Conservation (phyloP, 352 stramenopile species). For the Globisporangium spiculum region DNA sequence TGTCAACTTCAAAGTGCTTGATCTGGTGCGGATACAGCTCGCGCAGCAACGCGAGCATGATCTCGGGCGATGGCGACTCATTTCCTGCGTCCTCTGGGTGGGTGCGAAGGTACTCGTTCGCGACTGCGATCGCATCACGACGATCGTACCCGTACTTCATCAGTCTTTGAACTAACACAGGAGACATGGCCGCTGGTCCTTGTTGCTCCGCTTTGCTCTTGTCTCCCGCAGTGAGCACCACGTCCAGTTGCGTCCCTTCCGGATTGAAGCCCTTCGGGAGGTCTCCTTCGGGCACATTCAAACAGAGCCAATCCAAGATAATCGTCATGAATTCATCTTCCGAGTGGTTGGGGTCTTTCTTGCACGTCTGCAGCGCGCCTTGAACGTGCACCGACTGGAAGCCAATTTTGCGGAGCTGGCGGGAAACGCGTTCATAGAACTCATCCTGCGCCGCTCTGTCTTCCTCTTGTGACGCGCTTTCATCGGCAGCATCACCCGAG, state of each 20-base stretch:
- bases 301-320: constrained; percentile 79
- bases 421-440: constrained; percentile 21
- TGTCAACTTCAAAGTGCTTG: constrained; percentile 32
- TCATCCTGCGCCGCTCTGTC: constrained; percentile 19
- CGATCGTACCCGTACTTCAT: constrained; percentile 82
- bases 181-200: constrained; percentile 19
- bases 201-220: constrained; percentile 9
- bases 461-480: constrained; percentile 3
- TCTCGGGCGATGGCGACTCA: constrained; percentile 35
- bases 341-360: constrained; percentile 22
- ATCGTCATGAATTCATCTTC: constrained; percentile 36
- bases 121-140: constrained; percentile 39
- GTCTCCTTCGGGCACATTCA: constrained; percentile 72
- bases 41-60: constrained; percentile 38
- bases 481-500: constrained; percentile 16
- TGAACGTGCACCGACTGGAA: constrained; percentile 54
- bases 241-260: constrained; percentile 88
- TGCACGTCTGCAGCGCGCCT: constrained; percentile 34
- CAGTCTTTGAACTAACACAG: constrained; percentile 61
- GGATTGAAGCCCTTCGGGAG: constrained; percentile 86
- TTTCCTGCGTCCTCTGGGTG: constrained; percentile 18
- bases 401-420: constrained; percentile 47
- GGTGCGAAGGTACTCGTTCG: constrained; percentile 37
- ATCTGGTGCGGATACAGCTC: constrained; percentile 45
- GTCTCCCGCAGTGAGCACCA: constrained; percentile 35